Evolutionary conservation across 2,329 filamentous ascomycete genomes (phyloP), one percentile per base, ranked within the genome.

Genomic region (Ophiostoma australiae): DNA sequence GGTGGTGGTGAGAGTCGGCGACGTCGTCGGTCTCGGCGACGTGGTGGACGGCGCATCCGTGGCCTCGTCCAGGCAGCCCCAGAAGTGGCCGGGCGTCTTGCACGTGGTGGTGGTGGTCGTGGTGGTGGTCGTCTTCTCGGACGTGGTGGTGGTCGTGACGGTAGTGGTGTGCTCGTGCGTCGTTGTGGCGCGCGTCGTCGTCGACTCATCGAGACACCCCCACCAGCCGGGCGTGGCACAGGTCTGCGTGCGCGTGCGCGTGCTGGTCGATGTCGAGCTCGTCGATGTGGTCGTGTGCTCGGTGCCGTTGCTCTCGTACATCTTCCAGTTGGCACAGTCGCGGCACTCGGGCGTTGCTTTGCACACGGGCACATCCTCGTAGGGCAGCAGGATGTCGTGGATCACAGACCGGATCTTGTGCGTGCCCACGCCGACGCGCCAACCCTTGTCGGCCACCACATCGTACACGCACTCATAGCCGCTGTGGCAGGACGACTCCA

Each of bases 321-420:
- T 97, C 77, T 97, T 96, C 95, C 95, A 98, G 71, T 90, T 89
- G 72, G 88, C 92, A 77, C 94, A 98, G 78, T 99, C 95, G 58
- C 91, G 88, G 78, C 95, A 98, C 69, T 93, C 90, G 31, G 88
- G 85, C 7, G 94, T 94, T 39, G 86, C 84, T 70, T 86, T 86
- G 80, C 95, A 98, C 74, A 87, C 82, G 0, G 95, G 91, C 0
- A 96, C 92, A 3, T 84, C 82, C 73, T 96, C 91, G 77, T 98
- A 98, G 75, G 89, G 89, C 76, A 90, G 85, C 73, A 98, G 86
- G 3, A 99, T 92, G 78, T 97, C 92, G 72, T 89, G 87, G 76
- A 99, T 97, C 66, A 97, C 94, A 39, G 87, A 88, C 72, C 89
- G 87, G 75, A 99, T 98, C 78, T 92, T 92, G 82, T 99, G 95